phyloP scores from a whole-genome alignment of 768 basidiomycete species.

The Russula ochroleuca region DNA sequence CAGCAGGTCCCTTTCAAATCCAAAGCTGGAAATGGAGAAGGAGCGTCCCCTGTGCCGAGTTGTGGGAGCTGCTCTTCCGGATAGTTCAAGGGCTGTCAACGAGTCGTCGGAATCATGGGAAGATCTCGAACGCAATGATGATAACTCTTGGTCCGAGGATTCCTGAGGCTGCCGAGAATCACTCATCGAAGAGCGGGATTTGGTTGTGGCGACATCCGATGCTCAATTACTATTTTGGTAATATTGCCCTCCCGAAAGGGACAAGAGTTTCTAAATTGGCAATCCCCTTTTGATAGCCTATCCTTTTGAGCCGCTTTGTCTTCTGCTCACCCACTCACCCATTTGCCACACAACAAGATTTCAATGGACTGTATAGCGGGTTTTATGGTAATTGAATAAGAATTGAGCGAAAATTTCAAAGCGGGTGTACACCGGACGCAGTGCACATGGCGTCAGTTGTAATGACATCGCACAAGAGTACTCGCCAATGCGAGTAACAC shows the following conservation, averaged over 20 bases:
- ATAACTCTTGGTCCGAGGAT: slow-evolving; percentile 5
- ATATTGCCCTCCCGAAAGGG: neutral
- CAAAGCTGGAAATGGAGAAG: slow-evolving; percentile 70
- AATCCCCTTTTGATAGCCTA: too few relatives aligned
- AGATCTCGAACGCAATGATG: slow-evolving; percentile 35
- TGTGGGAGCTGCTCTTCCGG: slow-evolving; percentile 50
- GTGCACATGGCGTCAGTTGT: too few relatives aligned
- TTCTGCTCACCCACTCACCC: too few relatives aligned
- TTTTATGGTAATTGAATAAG: too few relatives aligned
- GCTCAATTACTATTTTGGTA: neutral
- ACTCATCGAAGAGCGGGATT: slow-evolving; percentile 36
- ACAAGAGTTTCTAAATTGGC: too few relatives aligned
- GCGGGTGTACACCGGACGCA: too few relatives aligned
- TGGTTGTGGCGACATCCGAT: neutral
- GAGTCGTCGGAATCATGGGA: slow-evolving; percentile 67
- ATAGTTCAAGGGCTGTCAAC: slow-evolving; percentile 72
- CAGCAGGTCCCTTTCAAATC: slow-evolving; percentile 72
- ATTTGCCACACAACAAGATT: neutral
- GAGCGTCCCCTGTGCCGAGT: slow-evolving; percentile 37
- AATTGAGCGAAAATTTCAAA: too few relatives aligned
- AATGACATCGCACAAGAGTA: neutral
- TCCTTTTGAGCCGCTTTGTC: too few relatives aligned
- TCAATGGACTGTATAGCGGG: too few relatives aligned
- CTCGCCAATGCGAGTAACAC: neutral
- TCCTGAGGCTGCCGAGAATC: slow-evolving; percentile 10